Evolutionary conservation across 495 filamentous ascomycete species (phyloP).

Genomic region (Aspergillus incahuasiensis): DNA sequence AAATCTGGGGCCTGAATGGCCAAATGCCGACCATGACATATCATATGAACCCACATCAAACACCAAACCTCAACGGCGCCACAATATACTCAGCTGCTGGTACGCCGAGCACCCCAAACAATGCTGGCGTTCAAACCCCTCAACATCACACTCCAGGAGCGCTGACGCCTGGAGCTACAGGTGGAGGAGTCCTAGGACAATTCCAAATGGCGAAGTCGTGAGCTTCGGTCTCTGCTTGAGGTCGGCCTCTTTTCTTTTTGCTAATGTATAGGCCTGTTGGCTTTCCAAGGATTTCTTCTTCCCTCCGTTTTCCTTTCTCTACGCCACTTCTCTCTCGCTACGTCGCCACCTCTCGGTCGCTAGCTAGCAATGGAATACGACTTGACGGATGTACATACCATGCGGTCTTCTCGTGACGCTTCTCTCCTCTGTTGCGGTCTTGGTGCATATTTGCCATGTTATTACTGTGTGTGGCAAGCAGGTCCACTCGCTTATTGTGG

Average conservation of each 20-base stretch:
- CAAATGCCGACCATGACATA: constrained; percentile 47
- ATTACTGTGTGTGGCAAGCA: constrained; percentile 3
- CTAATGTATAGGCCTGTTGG: constrained; percentile 15
- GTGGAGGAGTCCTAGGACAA: constrained; percentile 53
- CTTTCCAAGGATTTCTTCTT: neutral
- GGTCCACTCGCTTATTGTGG: constrained; percentile 11
- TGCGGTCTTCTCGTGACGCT: constrained; percentile 9
- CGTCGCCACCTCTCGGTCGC: neutral
- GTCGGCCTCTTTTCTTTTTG: constrained; percentile 9
- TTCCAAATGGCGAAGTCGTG: constrained; percentile 42
- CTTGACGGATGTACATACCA: constrained; percentile 28
- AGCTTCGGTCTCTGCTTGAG: constrained; percentile 7
- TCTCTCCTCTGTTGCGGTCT: constrained; percentile 9
- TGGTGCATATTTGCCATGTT: constrained; percentile 12
- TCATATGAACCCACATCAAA: constrained; percentile 40
- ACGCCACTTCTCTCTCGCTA: constrained; percentile 2
- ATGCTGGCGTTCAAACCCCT: constrained; percentile 55
- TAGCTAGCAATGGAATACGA: constrained; percentile 14
- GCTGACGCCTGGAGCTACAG: constrained; percentile 65
- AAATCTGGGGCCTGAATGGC: constrained; percentile 84
- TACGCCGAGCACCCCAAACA: constrained; percentile 71
- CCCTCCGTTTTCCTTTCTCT: neutral
- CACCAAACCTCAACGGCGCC: constrained; percentile 54
- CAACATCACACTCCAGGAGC: constrained; percentile 48
- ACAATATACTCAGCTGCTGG: constrained; percentile 54